Conservation (phyloP, 2,329 filamentous ascomycete species). For the Ustulina deusta region DNA sequence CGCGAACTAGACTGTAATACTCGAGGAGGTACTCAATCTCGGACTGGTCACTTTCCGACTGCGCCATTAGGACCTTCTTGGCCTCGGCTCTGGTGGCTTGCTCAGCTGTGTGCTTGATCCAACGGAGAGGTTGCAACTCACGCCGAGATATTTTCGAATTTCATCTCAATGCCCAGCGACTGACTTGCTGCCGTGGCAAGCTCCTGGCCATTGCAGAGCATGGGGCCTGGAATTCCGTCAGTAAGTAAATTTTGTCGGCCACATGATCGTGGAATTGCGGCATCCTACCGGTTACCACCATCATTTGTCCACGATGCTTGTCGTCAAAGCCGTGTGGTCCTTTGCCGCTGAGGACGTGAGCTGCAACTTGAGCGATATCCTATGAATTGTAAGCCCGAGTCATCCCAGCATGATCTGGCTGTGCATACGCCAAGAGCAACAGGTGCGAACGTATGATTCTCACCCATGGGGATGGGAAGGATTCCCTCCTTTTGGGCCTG, state of each 20-base stretch:
- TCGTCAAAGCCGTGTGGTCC: slow-evolving; percentile 63
- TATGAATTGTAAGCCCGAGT: slow-evolving; percentile 36
- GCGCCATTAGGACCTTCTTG: slow-evolving; percentile 52
- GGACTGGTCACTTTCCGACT: slow-evolving; percentile 53
- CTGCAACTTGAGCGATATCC: slow-evolving; percentile 62
- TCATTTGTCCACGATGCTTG: slow-evolving; percentile 63
- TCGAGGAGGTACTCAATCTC: slow-evolving; percentile 63
- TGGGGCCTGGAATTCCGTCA: slow-evolving; percentile 53
- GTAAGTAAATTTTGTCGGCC: too few species aligned
- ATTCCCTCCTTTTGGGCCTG: slow-evolving; percentile 59
- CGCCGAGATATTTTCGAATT: slow-evolving; percentile 61
- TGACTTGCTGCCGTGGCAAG: slow-evolving; percentile 60
- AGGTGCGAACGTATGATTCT: slow-evolving; percentile 62
- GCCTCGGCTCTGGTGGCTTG: slow-evolving; percentile 44
- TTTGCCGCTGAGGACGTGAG: slow-evolving; percentile 61
- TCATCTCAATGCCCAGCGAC: slow-evolving; percentile 56
- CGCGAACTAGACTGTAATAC: slow-evolving; percentile 64
- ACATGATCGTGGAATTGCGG: too few species aligned
- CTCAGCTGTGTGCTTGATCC: not conserved
- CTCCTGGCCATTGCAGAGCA: slow-evolving; percentile 60
- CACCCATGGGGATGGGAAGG: slow-evolving; percentile 61
- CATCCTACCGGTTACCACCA: slow-evolving; percentile 60
- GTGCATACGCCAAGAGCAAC: slow-evolving; percentile 58
- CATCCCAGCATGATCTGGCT: not conserved
- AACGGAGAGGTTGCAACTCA: slow-evolving; percentile 42